Percentiles rank a stretch among this genome's conserved stretches.
Conservation (phyloP, 306 rosid genomes). For the Quercus dentata region DNA sequence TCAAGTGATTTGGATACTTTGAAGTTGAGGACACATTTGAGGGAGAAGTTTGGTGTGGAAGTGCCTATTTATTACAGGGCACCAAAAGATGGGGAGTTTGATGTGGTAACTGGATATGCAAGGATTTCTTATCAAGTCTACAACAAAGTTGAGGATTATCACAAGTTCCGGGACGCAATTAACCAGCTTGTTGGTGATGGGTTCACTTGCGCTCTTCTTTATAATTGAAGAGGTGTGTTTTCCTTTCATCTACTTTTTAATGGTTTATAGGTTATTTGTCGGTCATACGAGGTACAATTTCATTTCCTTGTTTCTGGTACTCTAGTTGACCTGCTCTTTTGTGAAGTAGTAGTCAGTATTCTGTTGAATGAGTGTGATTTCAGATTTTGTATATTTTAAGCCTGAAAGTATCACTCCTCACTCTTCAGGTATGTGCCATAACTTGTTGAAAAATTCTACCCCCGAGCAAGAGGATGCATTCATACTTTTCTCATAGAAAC, state of each 20-base stretch:
- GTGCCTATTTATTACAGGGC: conserved; percentile 75
- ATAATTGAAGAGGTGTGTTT: conserved; percentile 56
- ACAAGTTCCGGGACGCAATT: conserved; percentile 72
- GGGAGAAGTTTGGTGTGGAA: conserved; percentile 77
- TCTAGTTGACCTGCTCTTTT: neutral
- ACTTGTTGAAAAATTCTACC: neutral
- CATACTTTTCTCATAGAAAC: neutral
- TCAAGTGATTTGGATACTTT: conserved; percentile 56
- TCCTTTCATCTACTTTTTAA: neutral
- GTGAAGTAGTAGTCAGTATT: neutral
- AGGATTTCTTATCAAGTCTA: conserved; percentile 92
- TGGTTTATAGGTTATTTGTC: neutral
- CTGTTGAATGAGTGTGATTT: neutral
- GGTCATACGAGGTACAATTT: neutral
- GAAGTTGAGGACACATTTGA: conserved; percentile 61
- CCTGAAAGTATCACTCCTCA: neutral
- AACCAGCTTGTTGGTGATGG: conserved; percentile 59
- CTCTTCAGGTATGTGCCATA: conserved; percentile 1
- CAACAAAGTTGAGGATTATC: conserved; percentile 77
- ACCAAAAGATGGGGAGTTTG: conserved; percentile 56
- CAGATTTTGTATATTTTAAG: neutral
- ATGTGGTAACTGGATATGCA: conserved; percentile 70
- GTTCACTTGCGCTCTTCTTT: conserved; percentile 62
- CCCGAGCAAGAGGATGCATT: neutral
- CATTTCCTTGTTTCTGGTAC: neutral